Conservation (phyloP, 23 red algal genomes). For the Cyanidium caldarium region DNA sequence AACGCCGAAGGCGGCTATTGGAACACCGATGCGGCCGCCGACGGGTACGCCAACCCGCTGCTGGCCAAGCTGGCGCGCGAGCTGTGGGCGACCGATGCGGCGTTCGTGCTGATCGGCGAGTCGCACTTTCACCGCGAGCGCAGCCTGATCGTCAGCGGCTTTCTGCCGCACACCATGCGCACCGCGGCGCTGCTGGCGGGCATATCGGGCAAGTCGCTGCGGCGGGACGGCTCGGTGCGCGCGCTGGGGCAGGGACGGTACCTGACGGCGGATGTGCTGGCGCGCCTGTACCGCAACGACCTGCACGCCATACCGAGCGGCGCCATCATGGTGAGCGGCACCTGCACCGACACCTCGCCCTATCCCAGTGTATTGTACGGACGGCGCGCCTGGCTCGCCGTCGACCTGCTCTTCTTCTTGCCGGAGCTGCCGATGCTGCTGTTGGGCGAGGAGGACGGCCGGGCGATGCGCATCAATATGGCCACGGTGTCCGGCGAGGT, state of each 20-base stretch:
- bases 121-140: conserved; percentile 94
- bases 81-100: conserved; percentile 71
- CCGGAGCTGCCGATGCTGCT: conserved; percentile 72
- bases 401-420: conserved; percentile 79
- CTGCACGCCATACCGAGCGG: conserved; percentile 46
- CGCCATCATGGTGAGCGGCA: conserved; percentile 66
- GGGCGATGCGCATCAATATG: conserved; percentile 58
- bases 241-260: conserved; percentile 33
- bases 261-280: conserved; percentile 55
- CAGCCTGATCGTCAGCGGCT: conserved; percentile 36
- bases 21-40: conserved; percentile 54
- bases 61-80: conserved; percentile 73
- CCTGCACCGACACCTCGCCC: conserved; percentile 78
- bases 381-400: conserved; percentile 80
- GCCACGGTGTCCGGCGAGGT: conserved; percentile 36
- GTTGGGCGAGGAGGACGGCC: conserved; percentile 66
- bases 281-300: conserved; percentile 62
- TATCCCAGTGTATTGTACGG: conserved; percentile 82
- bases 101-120: conserved; percentile 73
- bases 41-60: conserved; percentile 90
- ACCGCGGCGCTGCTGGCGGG: conserved; percentile 73
- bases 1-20: conserved; percentile 95
- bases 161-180: conserved; percentile 62
- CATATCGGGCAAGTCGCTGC: conserved; percentile 83
- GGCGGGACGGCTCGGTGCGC: conserved; percentile 70